Evolutionary conservation across 176 grass and related monocot species (phyloP).

Genomic region (Oryza rufipogon): DNA sequence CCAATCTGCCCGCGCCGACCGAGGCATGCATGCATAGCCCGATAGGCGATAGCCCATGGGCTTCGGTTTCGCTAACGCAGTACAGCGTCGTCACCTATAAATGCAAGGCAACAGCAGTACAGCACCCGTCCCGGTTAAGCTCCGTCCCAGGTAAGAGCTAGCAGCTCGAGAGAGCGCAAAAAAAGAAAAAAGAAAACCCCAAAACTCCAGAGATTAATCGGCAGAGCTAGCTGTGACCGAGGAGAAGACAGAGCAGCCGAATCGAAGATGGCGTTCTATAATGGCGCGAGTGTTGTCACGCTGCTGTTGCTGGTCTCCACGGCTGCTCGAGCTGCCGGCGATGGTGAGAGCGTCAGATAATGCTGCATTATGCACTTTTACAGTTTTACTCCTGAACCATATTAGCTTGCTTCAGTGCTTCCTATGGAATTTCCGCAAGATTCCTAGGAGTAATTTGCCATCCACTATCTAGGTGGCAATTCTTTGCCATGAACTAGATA

Average conservation of each 20-base stretch:
- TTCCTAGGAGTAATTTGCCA: not conserved
- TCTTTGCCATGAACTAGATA: not conserved
- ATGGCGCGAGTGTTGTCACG: not conserved
- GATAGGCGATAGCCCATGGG: conserved; percentile 12
- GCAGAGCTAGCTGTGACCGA: not conserved
- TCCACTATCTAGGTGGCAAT: not conserved
- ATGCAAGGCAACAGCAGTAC: not conserved
- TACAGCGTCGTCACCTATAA: conserved; percentile 25
- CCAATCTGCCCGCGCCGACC: not conserved
- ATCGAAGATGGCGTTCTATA: conserved; percentile 36
- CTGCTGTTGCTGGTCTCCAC: conserved; percentile 27
- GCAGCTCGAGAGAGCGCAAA: not conserved
- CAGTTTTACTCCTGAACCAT: not conserved
- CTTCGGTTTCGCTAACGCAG: not conserved
- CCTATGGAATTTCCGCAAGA: not conserved
- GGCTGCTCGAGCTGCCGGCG: conserved; percentile 16
- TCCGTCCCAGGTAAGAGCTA: not conserved
- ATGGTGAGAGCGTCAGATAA: conserved; percentile 24
- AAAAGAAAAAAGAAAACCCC: not conserved
- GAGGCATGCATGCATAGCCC: not conserved
- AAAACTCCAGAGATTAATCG: not conserved
- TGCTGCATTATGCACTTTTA: not conserved
- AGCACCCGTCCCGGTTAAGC: not conserved
- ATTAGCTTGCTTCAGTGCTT: not conserved
- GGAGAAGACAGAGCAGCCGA: not conserved